These are phyloP conservation scores for Syzygium oleosum DNA, from an alignment of 345 rosid genomes.

Conservation along the genomic window DNA sequence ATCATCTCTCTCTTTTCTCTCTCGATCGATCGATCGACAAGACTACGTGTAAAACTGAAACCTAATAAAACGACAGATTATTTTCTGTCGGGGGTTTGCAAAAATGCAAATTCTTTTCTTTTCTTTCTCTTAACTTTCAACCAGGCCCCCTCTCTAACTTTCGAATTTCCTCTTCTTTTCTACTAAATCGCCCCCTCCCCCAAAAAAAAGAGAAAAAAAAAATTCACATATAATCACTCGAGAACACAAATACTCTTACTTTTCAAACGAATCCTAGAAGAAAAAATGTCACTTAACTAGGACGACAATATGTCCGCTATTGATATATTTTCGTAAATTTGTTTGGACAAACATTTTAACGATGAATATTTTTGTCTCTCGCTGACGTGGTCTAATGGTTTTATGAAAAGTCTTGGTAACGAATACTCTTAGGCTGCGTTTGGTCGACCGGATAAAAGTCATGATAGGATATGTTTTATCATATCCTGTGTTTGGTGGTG, in stretches of 20 bases:
- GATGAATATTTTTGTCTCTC: not conserved
- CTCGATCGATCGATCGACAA: not conserved
- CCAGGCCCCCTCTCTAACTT: not conserved
- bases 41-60: no score
- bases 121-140: not conserved
- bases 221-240: not conserved
- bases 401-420: not conserved
- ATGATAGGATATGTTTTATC: no score
- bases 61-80: no score
- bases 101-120: not conserved
- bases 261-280: not conserved
- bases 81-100: no score
- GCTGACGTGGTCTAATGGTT: not conserved
- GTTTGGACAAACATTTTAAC: not conserved
- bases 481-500: no score
- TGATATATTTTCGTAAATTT: not conserved
- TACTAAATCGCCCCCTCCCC: not conserved
- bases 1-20: not conserved
- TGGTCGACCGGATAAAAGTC: no score
- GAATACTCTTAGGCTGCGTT: no score
- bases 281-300: not conserved
- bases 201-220: not conserved
- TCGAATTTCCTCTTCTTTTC: not conserved
- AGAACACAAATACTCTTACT: not conserved
- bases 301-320: not conserved